A percentile compares a stretch with the other conserved stretches of the same genome.
Evolutionary conservation across 1,284 basidiomycete species (phyloP).

Genomic region (Amylostereum chailletii): DNA sequence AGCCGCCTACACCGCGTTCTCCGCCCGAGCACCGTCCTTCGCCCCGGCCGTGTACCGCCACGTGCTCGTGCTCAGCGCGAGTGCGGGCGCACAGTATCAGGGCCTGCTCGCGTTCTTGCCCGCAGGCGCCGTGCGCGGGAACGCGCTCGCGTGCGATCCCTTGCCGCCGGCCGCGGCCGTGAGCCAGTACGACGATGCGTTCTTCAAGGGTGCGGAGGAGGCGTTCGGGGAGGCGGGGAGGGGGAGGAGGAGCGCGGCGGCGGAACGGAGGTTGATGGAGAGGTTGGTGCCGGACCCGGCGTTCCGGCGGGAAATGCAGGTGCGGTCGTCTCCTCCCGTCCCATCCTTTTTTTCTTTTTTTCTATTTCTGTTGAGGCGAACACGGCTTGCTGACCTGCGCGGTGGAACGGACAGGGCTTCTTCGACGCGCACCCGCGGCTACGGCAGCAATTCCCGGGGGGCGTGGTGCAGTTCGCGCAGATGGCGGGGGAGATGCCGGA

Average conservation of each 20-base stretch:
- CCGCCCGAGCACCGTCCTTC: constrained; percentile 35
- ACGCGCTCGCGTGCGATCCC: constrained; percentile 72
- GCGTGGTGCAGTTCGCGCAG: constrained; percentile 55
- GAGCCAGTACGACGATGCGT: constrained; percentile 57
- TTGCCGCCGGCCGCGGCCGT: constrained; percentile 58
- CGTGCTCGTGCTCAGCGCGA: constrained; percentile 44
- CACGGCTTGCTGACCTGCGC: too few relatives aligned
- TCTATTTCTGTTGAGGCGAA: too few relatives aligned
- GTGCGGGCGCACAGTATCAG: constrained; percentile 43
- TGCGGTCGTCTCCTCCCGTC: constrained; percentile 16
- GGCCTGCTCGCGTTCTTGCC: constrained; percentile 68
- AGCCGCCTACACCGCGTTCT: constrained; percentile 29
- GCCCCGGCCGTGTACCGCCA: constrained; percentile 64
- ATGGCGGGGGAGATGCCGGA: constrained; percentile 47
- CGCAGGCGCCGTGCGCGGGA: constrained; percentile 33
- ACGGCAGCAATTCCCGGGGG: constrained; percentile 50
- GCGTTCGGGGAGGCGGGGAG: constrained; percentile 26
- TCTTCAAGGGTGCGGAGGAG: constrained; percentile 62
- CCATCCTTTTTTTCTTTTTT: background rate
- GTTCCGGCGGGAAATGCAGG: constrained; percentile 48
- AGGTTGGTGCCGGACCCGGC: constrained; percentile 48
- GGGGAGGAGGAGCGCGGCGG: constrained; percentile 33
- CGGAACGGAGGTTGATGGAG: constrained; percentile 41
- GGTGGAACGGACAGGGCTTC: constrained; percentile 28
- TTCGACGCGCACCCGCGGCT: constrained; percentile 45